Conservation (phyloP, 2,329 filamentous ascomycete species). For the Cladosporium austrohemisphaericum region DNA sequence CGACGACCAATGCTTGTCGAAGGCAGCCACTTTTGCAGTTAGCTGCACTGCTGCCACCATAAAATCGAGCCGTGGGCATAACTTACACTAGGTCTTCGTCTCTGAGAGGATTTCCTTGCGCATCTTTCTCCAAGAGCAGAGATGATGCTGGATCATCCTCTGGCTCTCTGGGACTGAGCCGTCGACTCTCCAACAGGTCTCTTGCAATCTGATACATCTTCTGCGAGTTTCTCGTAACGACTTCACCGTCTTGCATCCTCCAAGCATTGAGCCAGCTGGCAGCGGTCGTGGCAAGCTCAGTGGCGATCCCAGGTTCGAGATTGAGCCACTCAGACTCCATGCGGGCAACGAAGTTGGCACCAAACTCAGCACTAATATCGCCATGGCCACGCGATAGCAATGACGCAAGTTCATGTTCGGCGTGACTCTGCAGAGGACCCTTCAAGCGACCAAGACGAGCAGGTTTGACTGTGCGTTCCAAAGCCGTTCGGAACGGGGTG, state of each 20-base stretch:
- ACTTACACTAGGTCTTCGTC: slow-evolving; percentile 1
- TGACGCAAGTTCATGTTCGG: neutral
- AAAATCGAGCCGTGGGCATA: no score
- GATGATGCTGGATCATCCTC: slow-evolving; percentile 3
- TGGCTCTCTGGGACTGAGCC: neutral
- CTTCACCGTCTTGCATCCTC: slow-evolving; percentile 1
- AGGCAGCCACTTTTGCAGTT: neutral
- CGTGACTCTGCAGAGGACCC: neutral
- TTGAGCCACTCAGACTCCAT: neutral
- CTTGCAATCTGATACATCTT: neutral
- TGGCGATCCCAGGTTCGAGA: neutral
- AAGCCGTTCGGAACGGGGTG: neutral
- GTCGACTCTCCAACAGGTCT: neutral
- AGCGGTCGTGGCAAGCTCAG: neutral
- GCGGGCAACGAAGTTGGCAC: neutral
- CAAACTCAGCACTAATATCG: neutral
- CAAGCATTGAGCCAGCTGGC: slow-evolving; percentile 5
- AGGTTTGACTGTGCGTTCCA: neutral
- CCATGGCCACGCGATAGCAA: neutral
- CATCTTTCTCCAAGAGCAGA: neutral
- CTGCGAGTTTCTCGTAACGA: neutral
- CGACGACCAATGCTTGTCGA: slow-evolving; percentile 1
- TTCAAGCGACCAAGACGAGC: neutral
- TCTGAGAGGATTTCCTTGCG: neutral
- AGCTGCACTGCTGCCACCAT: no score